A percentile compares a stretch with the other conserved stretches of the same genome.
Conservation (phyloP, 108 stramenopile species). For the Epipyxis sp. region DNA sequence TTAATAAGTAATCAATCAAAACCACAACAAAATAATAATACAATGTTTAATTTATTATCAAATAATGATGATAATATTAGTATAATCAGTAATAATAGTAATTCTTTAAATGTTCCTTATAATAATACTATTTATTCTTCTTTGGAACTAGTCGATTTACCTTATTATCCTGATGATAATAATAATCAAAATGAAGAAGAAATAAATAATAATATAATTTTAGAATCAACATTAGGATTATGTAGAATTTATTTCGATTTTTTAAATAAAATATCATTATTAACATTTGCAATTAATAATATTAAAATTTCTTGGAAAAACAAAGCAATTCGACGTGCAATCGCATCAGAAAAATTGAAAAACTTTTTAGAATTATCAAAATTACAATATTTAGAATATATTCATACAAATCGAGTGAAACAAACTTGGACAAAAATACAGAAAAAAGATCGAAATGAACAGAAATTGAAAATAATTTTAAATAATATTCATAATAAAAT, state of each 20-base stretch:
- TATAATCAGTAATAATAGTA: too few species aligned
- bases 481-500: neutral
- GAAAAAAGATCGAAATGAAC: neutral
- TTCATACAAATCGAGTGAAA: neutral
- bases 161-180: too few species aligned
- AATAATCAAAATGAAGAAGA: too few species aligned
- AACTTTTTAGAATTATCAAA: neutral
- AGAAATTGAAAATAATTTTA: neutral
- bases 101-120: too few species aligned
- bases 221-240: neutral
- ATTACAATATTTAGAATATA: neutral
- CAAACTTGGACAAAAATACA: neutral
- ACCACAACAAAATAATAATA: too few species aligned
- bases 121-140: too few species aligned
- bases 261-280: neutral
- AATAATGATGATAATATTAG: too few species aligned
- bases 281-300: neutral
- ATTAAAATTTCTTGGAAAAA: neutral
- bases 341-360: neutral
- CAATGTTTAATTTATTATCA: too few species aligned
- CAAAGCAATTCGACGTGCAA: constrained; percentile 2
- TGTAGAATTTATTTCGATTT: neutral
- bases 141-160: too few species aligned
- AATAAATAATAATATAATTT: too few species aligned
- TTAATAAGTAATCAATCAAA: too few species aligned